phyloP scores from a whole-genome alignment of 352 stramenopile genomes.

The Globisporangium spinosum region DNA sequence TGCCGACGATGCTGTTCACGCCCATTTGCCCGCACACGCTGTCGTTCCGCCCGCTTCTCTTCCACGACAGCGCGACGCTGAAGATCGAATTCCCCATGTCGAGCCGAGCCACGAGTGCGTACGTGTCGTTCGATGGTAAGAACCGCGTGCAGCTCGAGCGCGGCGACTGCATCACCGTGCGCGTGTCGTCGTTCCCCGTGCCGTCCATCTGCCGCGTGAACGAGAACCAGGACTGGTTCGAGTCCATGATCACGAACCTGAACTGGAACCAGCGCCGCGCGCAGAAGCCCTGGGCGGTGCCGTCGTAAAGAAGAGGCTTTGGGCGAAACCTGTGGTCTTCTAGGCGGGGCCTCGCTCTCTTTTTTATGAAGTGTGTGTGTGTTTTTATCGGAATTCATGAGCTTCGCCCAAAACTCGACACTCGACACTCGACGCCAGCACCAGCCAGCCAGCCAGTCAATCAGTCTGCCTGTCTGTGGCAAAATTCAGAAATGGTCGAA shows the following conservation, averaged over 20 bases:
- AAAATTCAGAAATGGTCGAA: background rate
- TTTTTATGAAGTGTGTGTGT: constrained; percentile 7
- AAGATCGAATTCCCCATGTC: constrained; percentile 88
- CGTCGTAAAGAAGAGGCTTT: constrained; percentile 5
- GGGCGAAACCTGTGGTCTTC: background rate
- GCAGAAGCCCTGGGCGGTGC: constrained; percentile 69
- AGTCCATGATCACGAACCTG: constrained; percentile 90
- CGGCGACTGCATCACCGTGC: constrained; percentile 83
- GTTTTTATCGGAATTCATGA: constrained; percentile 3
- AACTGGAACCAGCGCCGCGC: constrained; percentile 90
- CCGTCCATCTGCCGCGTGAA: constrained; percentile 85
- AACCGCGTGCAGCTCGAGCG: constrained; percentile 84
- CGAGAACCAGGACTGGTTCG: constrained; percentile 91
- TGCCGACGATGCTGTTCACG: constrained; percentile 97
- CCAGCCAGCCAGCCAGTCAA: background rate
- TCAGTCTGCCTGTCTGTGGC: background rate
- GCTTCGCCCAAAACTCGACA: background rate
- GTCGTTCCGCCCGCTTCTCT: constrained; percentile 89
- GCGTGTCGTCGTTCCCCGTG: constrained; percentile 85
- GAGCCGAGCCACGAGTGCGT: constrained; percentile 66
- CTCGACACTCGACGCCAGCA: background rate
- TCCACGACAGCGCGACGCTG: constrained; percentile 89
- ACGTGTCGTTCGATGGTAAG: constrained; percentile 91
- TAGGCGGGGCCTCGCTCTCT: background rate
- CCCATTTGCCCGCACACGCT: constrained; percentile 98